phyloP scores from a whole-genome alignment of 345 rosid species.

The Aquilaria yunnanensis region DNA sequence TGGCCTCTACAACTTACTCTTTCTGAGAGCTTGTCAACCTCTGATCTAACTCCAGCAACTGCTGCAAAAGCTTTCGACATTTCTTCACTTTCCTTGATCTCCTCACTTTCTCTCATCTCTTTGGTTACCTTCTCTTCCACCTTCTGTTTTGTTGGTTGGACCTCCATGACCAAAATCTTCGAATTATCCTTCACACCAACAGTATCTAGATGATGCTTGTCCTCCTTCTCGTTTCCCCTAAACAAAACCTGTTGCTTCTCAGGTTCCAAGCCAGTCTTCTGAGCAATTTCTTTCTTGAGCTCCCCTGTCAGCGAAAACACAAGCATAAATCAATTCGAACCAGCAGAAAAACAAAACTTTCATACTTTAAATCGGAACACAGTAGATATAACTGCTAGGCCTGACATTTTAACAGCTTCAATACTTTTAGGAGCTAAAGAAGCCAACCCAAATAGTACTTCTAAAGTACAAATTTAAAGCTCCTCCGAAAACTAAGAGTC shows the following conservation, averaged over 20 bases:
- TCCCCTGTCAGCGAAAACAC: slow-evolving; percentile 35
- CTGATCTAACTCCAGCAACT: slow-evolving; percentile 40
- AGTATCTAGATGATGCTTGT: slow-evolving; percentile 40
- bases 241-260: slow-evolving; percentile 49
- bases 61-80: slow-evolving; percentile 47
- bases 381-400: too few relatives aligned
- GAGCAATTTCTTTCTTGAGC: slow-evolving; percentile 49
- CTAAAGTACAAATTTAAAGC: too few relatives aligned
- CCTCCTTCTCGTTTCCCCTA: slow-evolving; percentile 75
- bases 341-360: too few relatives aligned
- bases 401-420: too few relatives aligned
- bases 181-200: slow-evolving; percentile 70
- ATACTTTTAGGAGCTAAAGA: too few relatives aligned
- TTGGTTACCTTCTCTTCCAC: slow-evolving; percentile 19
- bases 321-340: neutral
- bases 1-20: slow-evolving; percentile 34
- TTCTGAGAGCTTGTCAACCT: slow-evolving; percentile 72
- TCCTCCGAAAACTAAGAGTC: too few relatives aligned
- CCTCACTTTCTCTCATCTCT: slow-evolving; percentile 24
- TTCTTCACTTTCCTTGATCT: slow-evolving; percentile 26
- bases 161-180: slow-evolving; percentile 54
- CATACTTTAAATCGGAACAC: too few relatives aligned
- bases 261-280: slow-evolving; percentile 43
- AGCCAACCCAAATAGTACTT: too few relatives aligned
- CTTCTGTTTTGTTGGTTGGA: slow-evolving; percentile 25